A percentile compares a stretch with the other conserved stretches of the same genome.
These are phyloP conservation scores for Corymbia citriodora DNA, from an alignment of 441 rosid species.

Conservation along the genomic window DNA sequence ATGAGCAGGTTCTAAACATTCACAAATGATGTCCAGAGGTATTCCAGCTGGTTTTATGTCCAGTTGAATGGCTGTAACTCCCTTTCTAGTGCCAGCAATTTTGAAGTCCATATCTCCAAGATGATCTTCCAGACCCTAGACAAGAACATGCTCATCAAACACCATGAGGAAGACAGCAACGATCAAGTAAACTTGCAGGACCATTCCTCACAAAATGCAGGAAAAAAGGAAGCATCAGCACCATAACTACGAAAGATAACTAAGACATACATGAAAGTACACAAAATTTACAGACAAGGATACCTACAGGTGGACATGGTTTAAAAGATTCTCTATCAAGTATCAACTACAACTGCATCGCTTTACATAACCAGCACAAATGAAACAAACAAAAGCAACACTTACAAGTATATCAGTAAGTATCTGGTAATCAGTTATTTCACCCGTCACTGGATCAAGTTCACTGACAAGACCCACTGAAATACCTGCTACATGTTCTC, in stretches of 20 bases:
- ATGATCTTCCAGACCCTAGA: conserved; percentile 97
- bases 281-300: neutral
- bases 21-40: conserved; percentile 88
- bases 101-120: conserved; percentile 98
- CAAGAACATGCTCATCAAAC: conserved; percentile 3
- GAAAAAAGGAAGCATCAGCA: neutral
- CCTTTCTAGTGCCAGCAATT: conserved; percentile 88
- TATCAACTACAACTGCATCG: neutral
- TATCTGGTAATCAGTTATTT: conserved; percentile 73
- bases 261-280: neutral
- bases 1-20: conserved; percentile 74
- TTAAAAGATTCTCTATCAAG: neutral
- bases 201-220: neutral
- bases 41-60: conserved; percentile 99
- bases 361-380: conserved; percentile 1
- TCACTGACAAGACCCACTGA: conserved; percentile 94
- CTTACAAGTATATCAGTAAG: conserved; percentile 92
- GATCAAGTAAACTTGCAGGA: neutral
- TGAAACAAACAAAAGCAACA: conserved; percentile 9
- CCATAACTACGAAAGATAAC: neutral
- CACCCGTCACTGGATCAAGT: conserved; percentile 70
- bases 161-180: neutral
- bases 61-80: conserved; percentile 88
- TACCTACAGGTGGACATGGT: neutral
- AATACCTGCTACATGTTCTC: conserved; percentile 92